Evolutionary conservation across 2,329 filamentous ascomycete species (phyloP).

Genomic region (Botrytis fabae): DNA sequence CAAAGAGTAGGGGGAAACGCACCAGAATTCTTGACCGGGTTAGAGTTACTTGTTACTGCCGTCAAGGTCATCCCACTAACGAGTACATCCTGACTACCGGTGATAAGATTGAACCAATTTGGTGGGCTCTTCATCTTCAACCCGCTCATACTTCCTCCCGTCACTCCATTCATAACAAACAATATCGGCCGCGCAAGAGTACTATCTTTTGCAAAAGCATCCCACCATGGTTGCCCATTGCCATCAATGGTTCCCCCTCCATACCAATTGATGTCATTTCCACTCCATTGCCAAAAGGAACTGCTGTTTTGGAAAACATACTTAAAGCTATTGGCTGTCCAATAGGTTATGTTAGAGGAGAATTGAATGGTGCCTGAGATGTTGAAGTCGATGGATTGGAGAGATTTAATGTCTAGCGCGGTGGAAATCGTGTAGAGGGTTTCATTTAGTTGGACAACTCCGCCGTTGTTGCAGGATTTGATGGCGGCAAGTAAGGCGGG

Average conservation of each 20-base stretch:
- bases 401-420: constrained; percentile 1
- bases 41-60: not conserved
- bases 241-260: constrained; percentile 18
- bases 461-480: constrained; percentile 17
- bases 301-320: constrained; percentile 15
- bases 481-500: constrained; percentile 4
- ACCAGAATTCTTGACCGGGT: constrained; percentile 18
- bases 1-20: not conserved
- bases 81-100: constrained; percentile 1
- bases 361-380: constrained; percentile 19
- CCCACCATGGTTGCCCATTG: constrained; percentile 18
- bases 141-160: constrained; percentile 10
- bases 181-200: constrained; percentile 10
- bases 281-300: constrained; percentile 14
- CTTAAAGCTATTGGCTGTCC: constrained; percentile 5
- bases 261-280: constrained; percentile 14
- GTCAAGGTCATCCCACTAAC: constrained; percentile 15
- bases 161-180: constrained; percentile 19
- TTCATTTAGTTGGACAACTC: constrained; percentile 9
- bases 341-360: constrained; percentile 3
- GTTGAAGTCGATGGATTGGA: constrained; percentile 14
- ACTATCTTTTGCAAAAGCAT: constrained; percentile 13
- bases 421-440: constrained; percentile 18
- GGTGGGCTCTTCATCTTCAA: constrained; percentile 16
- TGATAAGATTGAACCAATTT: constrained; percentile 20